Percentiles rank a stretch among this genome's conserved stretches.
phyloP scores from a whole-genome alignment of 768 basidiomycete genomes.

The Tricholoma saponaceum region DNA sequence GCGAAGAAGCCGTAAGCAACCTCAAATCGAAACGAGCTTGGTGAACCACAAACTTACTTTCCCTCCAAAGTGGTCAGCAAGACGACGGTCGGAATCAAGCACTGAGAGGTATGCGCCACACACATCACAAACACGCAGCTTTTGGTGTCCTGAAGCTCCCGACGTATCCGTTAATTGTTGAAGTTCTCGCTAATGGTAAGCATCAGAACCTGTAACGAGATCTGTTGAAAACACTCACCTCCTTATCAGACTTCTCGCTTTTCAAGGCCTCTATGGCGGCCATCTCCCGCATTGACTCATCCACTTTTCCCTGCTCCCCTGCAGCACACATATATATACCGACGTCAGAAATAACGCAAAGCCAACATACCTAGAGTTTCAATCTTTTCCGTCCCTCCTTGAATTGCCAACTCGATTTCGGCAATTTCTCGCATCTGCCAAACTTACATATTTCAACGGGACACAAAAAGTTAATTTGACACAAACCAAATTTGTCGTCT shows the following conservation, averaged over 20 bases:
- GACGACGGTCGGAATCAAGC: slow-evolving; percentile 94
- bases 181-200: slow-evolving; percentile 68
- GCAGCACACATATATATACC: slow-evolving; percentile 12
- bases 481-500: slow-evolving; percentile 90
- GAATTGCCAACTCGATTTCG: slow-evolving; percentile 97
- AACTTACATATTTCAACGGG: slow-evolving; percentile 1
- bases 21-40: slow-evolving; percentile 16
- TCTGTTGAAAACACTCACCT: slow-evolving; percentile 46
- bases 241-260: slow-evolving; percentile 93
- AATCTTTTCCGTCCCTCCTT: slow-evolving; percentile 98
- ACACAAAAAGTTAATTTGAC: slow-evolving; percentile 3
- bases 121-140: slow-evolving; percentile 98
- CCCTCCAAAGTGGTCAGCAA: slow-evolving; percentile 99
- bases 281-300: slow-evolving; percentile 98
- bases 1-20: slow-evolving; percentile 18
- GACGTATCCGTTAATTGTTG: slow-evolving; percentile 97
- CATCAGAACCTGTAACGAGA: slow-evolving; percentile 6
- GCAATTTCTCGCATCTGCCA: slow-evolving; percentile 96
- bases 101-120: slow-evolving; percentile 99
- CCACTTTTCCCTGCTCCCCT: slow-evolving; percentile 99
- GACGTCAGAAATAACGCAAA: slow-evolving; percentile 10
- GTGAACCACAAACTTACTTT: slow-evolving; percentile 60
- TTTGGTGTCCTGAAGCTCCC: slow-evolving; percentile 99
- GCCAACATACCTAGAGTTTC: slow-evolving; percentile 72
- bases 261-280: slow-evolving; percentile 97